Conservation (phyloP, 2,329 filamentous ascomycete genomes). For the Clonostachys chloroleuca region DNA sequence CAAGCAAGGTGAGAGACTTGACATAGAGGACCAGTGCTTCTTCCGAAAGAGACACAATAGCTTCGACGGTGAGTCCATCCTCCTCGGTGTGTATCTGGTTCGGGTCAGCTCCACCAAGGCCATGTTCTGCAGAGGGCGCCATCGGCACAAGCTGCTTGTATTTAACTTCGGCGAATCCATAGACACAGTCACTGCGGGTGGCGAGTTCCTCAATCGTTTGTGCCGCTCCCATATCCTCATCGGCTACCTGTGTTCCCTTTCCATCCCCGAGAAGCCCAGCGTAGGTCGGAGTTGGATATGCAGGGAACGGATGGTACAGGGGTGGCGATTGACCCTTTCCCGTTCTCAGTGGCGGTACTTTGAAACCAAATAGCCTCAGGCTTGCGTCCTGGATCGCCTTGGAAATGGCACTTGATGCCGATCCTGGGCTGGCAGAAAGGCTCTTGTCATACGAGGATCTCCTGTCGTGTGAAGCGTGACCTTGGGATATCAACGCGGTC, state of each 20-base stretch:
- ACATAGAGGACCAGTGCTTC: slow-evolving; percentile 95
- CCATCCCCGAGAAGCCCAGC: slow-evolving; percentile 64
- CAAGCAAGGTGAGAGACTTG: slow-evolving; percentile 84
- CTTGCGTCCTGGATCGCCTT: slow-evolving; percentile 96
- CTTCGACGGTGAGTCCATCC: slow-evolving; percentile 79
- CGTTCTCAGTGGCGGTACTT: slow-evolving; percentile 60
- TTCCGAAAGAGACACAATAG: slow-evolving; percentile 81
- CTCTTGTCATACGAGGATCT: slow-evolving; percentile 74
- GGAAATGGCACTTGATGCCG: slow-evolving; percentile 85
- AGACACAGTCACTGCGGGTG: slow-evolving; percentile 91
- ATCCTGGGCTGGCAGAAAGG: slow-evolving; percentile 64
- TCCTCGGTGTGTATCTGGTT: slow-evolving; percentile 55
- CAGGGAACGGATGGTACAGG: slow-evolving; percentile 76
- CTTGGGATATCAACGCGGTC: slow-evolving; percentile 69
- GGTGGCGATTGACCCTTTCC: slow-evolving; percentile 68
- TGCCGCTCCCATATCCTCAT: slow-evolving; percentile 77
- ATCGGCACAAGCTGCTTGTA: slow-evolving; percentile 94
- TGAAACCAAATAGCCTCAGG: slow-evolving; percentile 66
- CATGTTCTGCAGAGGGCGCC: slow-evolving; percentile 72
- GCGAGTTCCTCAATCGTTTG: slow-evolving; percentile 88
- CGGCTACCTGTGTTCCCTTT: slow-evolving; percentile 48
- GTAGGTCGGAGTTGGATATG: slow-evolving; percentile 66
- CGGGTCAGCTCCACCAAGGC: slow-evolving; percentile 56
- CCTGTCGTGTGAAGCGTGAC: slow-evolving; percentile 67
- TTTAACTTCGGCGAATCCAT: slow-evolving; percentile 96